Percentiles rank a stretch among this genome's conserved stretches.
Evolutionary conservation across 345 rosid genomes (phyloP).

Genomic region (Mercurialis annua): DNA sequence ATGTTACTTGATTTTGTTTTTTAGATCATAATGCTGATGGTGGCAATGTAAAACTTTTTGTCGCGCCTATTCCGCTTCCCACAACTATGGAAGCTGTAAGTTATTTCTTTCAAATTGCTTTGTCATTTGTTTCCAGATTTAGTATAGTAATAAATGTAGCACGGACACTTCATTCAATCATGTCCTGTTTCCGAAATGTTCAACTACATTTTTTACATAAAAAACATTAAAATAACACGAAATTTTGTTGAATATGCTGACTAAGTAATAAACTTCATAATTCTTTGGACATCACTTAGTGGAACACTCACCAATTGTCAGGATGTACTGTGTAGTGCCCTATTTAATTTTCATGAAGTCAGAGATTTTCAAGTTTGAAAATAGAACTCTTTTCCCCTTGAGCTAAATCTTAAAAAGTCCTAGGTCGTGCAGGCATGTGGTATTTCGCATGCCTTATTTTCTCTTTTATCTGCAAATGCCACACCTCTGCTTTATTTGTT

Average conservation of each 20-base stretch:
- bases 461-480: background rate
- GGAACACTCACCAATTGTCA: background rate
- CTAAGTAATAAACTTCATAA: background rate
- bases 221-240: too few relatives aligned
- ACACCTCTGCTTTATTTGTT: constrained; percentile 7
- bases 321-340: background rate
- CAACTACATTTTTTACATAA: too few relatives aligned
- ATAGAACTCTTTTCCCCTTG: background rate
- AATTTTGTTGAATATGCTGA: too few relatives aligned
- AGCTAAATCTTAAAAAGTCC: background rate
- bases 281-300: background rate
- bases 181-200: too few relatives aligned
- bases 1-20: background rate
- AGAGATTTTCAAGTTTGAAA: background rate
- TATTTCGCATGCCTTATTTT: background rate
- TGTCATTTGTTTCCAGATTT: constrained; percentile 7
- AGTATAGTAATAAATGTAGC: too few relatives aligned
- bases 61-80: constrained; percentile 57
- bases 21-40: constrained; percentile 50
- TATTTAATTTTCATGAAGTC: background rate
- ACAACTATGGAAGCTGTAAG: constrained; percentile 59
- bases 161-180: too few relatives aligned
- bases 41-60: constrained; percentile 54
- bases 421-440: background rate
- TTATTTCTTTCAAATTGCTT: constrained; percentile 2